A percentile compares a stretch with the other conserved stretches of the same genome.
Conservation (phyloP, 2,329 filamentous ascomycete genomes). For the Stagonosporopsis tanaceti region DNA sequence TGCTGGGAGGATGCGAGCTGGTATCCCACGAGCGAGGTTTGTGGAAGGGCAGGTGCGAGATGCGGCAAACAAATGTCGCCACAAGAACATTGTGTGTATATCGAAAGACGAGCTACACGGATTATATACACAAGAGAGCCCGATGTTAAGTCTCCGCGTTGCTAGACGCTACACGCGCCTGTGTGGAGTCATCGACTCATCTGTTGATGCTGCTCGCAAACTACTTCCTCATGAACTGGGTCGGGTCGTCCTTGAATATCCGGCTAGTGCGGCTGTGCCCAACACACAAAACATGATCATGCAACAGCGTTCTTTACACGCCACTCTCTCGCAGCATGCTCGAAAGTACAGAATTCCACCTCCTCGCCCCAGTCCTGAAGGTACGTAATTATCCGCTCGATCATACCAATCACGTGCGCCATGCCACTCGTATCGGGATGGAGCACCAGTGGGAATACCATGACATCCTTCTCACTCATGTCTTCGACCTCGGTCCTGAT, state of each 20-base stretch:
- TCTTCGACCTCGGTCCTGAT: slow-evolving; percentile 53
- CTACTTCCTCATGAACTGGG: slow-evolving; percentile 3
- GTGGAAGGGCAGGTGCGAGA: not conserved
- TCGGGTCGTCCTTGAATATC: slow-evolving; percentile 9
- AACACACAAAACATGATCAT: not conserved
- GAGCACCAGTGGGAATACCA: slow-evolving; percentile 62
- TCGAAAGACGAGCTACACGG: not conserved
- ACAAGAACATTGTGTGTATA: not conserved
- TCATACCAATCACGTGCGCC: slow-evolving; percentile 68
- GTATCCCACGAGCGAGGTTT: not conserved
- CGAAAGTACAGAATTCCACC: slow-evolving; percentile 58
- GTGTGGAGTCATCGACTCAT: not conserved
- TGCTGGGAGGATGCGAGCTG: not conserved
- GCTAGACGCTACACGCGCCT: slow-evolving; percentile 7
- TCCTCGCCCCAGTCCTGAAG: slow-evolving; percentile 55
- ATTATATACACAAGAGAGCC: not conserved
- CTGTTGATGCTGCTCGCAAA: slow-evolving; percentile 5
- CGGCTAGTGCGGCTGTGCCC: not conserved
- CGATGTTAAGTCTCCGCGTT: not conserved
- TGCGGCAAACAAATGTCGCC: not conserved
- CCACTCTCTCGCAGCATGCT: slow-evolving; percentile 54
- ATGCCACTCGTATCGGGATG: slow-evolving; percentile 68
- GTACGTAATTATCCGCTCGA: slow-evolving; percentile 62
- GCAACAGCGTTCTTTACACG: slow-evolving; percentile 28
- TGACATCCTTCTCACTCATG: slow-evolving; percentile 43